Base-by-base conservation (phyloP, 768 basidiomycete species). In the Podaxis carcinomalis region DNA sequence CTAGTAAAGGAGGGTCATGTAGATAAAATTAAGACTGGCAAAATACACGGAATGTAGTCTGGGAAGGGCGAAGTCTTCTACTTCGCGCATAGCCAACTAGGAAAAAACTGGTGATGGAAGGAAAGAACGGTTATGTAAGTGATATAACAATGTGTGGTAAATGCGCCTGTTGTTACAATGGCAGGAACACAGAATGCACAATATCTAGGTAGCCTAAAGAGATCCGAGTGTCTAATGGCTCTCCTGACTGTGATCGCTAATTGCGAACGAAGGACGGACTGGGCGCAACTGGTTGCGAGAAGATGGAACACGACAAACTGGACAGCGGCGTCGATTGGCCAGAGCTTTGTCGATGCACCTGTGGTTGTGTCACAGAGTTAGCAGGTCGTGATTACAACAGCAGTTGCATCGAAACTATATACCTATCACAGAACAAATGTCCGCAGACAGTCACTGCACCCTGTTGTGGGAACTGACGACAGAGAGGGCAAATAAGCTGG, bases 401-500 rank as follows among this genome's bases (percentile, higher is more conserved):
- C 5, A 13, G 47, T 5, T 23, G 40, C 13, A 27, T 27, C 21
- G 23, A 16, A 23, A 28, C 40, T 66, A 57, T 66, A 57, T 47
- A 72, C 70, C 56, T 54, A 49, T 68, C 59, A 44, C 70, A 72
- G 46, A 72, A 69, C 7, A 74, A 51, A 65, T 71, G 75, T 4
- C 75, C 75, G 54, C 75, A 76, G 14, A 62, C 42, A 13, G 70
- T 72, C 25, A 73, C 63, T 19, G 69, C 70, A 49, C 67, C 69
- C 47, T 70, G 68, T 56, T 70, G 70, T 1, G 75, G 74, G 65
- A 74, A 70, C 5, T 60, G 56, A 14, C 68, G 65, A 59, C 74
- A 76, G 21, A 73, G 62, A 1, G 74, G 71, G 51, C 75, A 76
- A 5, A 71, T 68, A 23, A 74, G 49, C 1, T 65, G 46, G 23